phyloP scores from a whole-genome alignment of 257 asterid species.

The Scutellaria minor region DNA sequence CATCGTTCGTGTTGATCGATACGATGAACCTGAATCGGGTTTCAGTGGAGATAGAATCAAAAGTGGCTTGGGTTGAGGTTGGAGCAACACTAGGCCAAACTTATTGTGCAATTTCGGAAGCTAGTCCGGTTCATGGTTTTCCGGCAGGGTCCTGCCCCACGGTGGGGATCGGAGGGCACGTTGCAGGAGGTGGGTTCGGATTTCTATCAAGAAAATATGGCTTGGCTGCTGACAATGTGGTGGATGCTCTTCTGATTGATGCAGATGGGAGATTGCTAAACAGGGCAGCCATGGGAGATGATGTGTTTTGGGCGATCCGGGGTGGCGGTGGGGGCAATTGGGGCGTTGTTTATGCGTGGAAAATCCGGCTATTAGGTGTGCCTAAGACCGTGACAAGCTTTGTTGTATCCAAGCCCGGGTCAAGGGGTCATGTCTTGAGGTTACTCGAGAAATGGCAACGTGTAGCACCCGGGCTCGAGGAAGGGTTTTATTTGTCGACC shows the following conservation, averaged over 20 bases:
- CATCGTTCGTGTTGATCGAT: conserved; percentile 62
- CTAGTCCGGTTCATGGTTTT: conserved; percentile 50
- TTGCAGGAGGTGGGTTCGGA: conserved; percentile 78
- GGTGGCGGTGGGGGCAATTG: conserved; percentile 86
- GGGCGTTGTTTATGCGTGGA: conserved; percentile 79
- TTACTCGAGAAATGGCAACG: conserved; percentile 64
- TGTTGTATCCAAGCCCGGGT: conserved; percentile 49
- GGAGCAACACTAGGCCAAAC: conserved; percentile 79
- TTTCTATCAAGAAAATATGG: conserved; percentile 69
- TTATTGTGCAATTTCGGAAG: conserved; percentile 53
- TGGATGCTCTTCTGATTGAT: conserved; percentile 60
- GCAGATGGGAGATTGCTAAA: conserved; percentile 58
- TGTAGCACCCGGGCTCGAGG: conserved; percentile 55
- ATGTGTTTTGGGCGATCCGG: conserved; percentile 85
- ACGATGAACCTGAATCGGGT: conserved; percentile 55
- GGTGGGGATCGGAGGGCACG: conserved; percentile 78
- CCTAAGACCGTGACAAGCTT: conserved; percentile 53
- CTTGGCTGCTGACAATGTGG: conserved; percentile 79
- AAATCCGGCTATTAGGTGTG: conserved; percentile 49
- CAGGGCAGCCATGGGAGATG: conserved; percentile 75
- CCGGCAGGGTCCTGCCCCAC: conserved; percentile 85
- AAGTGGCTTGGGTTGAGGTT: conserved; percentile 68
- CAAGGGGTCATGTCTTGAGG: conserved; percentile 32
- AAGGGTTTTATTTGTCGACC: conserved; percentile 55
- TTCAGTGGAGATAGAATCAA: conserved; percentile 47